These are phyloP conservation scores for Pistacia atlantica DNA, from an alignment of 345 rosid species.

Conservation along the genomic window DNA sequence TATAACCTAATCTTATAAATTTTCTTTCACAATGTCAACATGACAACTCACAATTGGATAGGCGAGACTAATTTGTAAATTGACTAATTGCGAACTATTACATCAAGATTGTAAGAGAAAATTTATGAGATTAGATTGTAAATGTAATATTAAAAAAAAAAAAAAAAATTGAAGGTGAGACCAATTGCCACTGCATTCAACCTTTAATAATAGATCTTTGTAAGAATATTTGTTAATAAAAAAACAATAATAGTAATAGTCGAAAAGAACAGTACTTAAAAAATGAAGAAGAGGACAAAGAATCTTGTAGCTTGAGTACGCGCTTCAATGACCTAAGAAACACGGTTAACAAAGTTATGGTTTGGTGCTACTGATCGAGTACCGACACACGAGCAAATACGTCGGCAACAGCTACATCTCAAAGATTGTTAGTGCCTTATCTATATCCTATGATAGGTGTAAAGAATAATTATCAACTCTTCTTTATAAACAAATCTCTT, in stretches of 20 bases:
- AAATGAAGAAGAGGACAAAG: not conserved
- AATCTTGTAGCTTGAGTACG: not conserved
- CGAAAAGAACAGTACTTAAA: not conserved
- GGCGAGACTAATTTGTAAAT: too few species aligned
- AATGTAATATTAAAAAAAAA: too few species aligned
- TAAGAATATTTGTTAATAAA: not conserved
- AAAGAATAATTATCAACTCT: not conserved
- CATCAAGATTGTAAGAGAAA: too few species aligned
- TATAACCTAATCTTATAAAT: too few species aligned
- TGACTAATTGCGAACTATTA: too few species aligned
- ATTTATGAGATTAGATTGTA: too few species aligned
- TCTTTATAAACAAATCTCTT: not conserved
- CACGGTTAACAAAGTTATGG: not conserved
- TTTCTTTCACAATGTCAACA: too few species aligned
- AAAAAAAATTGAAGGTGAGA: too few species aligned
- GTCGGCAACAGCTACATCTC: not conserved
- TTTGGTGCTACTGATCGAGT: not conserved
- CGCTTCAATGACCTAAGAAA: constrained; percentile 4
- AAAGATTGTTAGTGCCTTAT: not conserved
- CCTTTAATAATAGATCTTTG: not conserved
- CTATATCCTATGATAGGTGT: not conserved
- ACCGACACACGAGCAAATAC: constrained; percentile 5
- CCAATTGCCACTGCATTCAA: too few species aligned
- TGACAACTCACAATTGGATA: too few species aligned
- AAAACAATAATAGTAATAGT: too few species aligned